Evolutionary conservation across 257 asterid genomes (phyloP), one percentile per base, ranked within the genome.

Genomic region (Solanum ahanhuiri): DNA sequence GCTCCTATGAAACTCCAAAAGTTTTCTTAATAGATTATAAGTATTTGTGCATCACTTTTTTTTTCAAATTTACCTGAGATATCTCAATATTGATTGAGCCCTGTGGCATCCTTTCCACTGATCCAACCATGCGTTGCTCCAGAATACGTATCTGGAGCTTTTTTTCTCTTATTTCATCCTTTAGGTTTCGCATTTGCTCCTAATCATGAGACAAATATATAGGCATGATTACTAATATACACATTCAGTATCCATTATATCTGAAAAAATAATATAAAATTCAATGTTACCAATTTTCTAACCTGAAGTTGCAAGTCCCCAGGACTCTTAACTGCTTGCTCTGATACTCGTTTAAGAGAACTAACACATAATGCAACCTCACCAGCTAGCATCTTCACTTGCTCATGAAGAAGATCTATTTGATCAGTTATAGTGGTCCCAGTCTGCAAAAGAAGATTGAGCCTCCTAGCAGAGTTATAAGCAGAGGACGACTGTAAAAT

Each of bases 401-500:
- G 98, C 90, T 95, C 98, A 5, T 92, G 91, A 15, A 91, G 90
- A 86, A 95, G 97, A 90, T 95, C 98, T 95, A 94, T 94, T 91
- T 95, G 98, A 92, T 95, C 98, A 45, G 92, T 91, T 87, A 93
- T 94, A 86, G 97, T 95, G 91, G 90, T 93, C 87, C 96, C 98
- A 45, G 90, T 93, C 97, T 95, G 92, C 86, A 91, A 86, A 60
- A 81, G 43, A 17, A 90, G 54, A 89, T 87, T 87, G 5, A 85
- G 57, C 66, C 82, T 72, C 72, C 34, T 86, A 64, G 86, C 67
- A 89, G 69, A 86, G 85, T 81, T 81, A 81, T 48, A 81, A 81
- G 84, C 67, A 81, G 67, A 9, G 23, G 67, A 81, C 41, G 25
- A 81, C 30, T 48, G 60, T 48, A 81, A 77, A 81, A 81, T 31